Evolutionary conservation across 2,329 filamentous ascomycete species (phyloP), one percentile per base, ranked within the genome.

Genomic region (Botrytis pseudocinerea): DNA sequence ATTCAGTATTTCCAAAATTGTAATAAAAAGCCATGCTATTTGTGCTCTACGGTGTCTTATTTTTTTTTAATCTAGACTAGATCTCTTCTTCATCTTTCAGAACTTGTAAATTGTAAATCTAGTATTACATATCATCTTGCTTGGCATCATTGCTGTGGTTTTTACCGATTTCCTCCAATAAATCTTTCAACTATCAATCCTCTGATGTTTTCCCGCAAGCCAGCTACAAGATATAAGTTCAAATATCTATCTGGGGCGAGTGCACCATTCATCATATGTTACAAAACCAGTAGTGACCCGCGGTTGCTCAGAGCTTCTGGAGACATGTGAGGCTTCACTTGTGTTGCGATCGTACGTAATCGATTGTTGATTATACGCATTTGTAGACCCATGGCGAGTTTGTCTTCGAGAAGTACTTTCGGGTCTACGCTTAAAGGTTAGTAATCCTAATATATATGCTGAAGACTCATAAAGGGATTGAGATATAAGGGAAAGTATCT

Each of bases 321-420:
- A 25, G 51, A 8, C 5, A 54, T 10, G 6, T 18, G 51, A 54
- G 28, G 51, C 5, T 28, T 28, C 51, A 54, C 5, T 7, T 54
- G 0, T 28, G 5, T 25, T 6, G n/a, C 1, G 51, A 54, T 16
- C 16, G 1, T 3, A 18, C 3, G 14, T 16, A n/a, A 6, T 10
- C n/a, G 25, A 28, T 16, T 0, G 1, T 3, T 18, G 25, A 4
- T 18, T 28, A 28, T 54, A 7, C 51, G 7, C 51, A 54, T 7
- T 18, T 28, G 51, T 16, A 16, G 51, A 54, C 2, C 8, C 5
- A 54, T 54, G n/a, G 51, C 5, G 4, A 54, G 12, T 28, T 28
- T 28, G 25, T 5, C 0, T 14, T 16, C 1, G 12, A 6, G n/a
- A 16, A 54, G 2, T 28, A 28, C 14, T 14, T 28, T 54, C 14